Evolutionary conservation across 75 land plant genomes (phyloP).

Genomic region (Selaginella moellendorffii): DNA sequence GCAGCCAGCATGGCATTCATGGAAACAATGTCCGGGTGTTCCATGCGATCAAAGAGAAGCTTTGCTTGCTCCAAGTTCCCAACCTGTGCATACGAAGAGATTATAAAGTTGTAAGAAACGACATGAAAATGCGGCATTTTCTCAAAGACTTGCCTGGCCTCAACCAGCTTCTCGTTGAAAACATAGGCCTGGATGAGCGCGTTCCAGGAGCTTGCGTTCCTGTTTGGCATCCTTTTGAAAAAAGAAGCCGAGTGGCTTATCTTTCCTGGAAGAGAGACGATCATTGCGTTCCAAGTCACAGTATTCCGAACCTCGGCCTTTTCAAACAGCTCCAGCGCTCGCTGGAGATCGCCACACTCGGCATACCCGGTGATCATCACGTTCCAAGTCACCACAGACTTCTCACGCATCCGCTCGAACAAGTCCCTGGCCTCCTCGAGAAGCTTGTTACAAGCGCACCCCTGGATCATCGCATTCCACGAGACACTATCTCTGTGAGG

Average conservation of each 20-base stretch:
- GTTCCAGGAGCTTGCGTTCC: background rate
- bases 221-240: background rate
- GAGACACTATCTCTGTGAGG: background rate
- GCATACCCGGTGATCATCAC: slow-evolving; percentile 5
- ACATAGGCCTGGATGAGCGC: background rate
- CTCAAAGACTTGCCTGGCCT: background rate
- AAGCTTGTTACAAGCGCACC: background rate
- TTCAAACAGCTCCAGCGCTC: background rate
- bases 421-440: background rate
- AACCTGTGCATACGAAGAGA: background rate
- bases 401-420: background rate
- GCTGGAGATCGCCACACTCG: background rate
- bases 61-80: background rate
- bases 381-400: background rate
- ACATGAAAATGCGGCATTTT: slow-evolving; percentile 5
- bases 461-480: slow-evolving; percentile 2
- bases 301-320: background rate
- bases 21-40: slow-evolving; percentile 7
- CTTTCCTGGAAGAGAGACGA: background rate
- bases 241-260: background rate
- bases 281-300: slow-evolving; percentile 8
- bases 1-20: background rate
- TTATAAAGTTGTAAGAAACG: slow-evolving; percentile 1
- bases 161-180: background rate
- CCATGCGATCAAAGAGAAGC: slow-evolving; percentile 2